Base-by-base conservation (phyloP, 805 yeast genomes). In the Saccharomyces mikatae region DNA sequence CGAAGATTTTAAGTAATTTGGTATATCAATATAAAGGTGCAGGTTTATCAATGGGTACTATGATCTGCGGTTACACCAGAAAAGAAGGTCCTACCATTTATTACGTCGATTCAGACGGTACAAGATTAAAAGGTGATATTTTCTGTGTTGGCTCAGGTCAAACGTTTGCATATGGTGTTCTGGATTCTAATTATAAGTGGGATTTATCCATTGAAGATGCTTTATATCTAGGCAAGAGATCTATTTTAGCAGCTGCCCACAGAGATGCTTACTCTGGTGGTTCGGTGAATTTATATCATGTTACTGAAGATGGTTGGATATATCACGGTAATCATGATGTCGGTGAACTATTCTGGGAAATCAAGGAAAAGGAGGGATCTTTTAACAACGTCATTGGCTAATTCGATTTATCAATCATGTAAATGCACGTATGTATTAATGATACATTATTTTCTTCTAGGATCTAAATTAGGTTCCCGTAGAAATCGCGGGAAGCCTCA, bases 131-230 rank as follows among this genome's bases (percentile, higher is more conserved):
- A 70, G 99, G 99, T 54, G 96, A 92, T 68, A 63, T 91, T 60
- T 94, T 94, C 74, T 89, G 97, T 77, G 99, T 94, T 31, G 99
- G 99, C 49, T 92, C 98, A 1, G 99, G 99, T 73, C 99, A 94
- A 76, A 94, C 99, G 1, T 94, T 94, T 74, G 99, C 99, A 9
- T 94, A 94, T 68, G 99, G 99, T 79, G 99, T 94, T 24, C 78
- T 94, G 60, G 99, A 94, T 71, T 82, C 96, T 32, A 91, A 88
- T 64, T 88, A 89, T 74, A 81, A 79, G 63, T 90, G 97, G 96
- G 97, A 94, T 67, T 74, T 94, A 58, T 70, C 89, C 1, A 92
- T 88, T 3, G 98, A 94, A 59, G 98, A 94, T 59, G 98, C 98
- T 3, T 79, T 94, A 59, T 87, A 87, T 65, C 78, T 94, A 60